These are phyloP conservation scores for Clonostachys rhizophaga DNA, from an alignment of 2,329 filamentous ascomycete species.

Conservation along the genomic window DNA sequence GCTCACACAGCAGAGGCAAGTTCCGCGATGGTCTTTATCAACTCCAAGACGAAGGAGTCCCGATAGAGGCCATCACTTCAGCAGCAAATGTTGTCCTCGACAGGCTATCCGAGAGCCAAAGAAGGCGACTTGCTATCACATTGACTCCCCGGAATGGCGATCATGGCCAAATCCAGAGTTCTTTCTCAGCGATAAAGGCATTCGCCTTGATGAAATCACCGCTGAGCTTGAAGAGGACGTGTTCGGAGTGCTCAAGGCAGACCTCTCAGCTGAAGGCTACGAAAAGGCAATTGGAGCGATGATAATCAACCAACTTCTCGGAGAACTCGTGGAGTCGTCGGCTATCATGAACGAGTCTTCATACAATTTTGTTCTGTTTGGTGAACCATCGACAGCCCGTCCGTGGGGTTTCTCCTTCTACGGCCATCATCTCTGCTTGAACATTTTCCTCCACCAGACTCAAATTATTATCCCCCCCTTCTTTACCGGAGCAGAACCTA, in stretches of 20 bases:
- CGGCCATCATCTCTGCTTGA: conserved; percentile 74
- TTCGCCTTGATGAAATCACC: conserved; percentile 60
- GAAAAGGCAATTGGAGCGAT: conserved; percentile 64
- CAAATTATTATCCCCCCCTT: conserved; percentile 69
- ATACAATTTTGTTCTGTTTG: conserved; percentile 71
- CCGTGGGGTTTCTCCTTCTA: conserved; percentile 75
- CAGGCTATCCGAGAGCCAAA: conserved; percentile 42
- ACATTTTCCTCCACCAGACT: conserved; percentile 59
- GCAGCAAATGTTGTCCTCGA: conserved; percentile 40
- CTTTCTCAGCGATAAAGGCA: conserved; percentile 61
- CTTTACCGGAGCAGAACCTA: conserved; percentile 79
- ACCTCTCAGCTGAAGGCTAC: conserved; percentile 67
- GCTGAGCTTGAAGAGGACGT: conserved; percentile 38
- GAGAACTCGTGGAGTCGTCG: conserved; percentile 57
- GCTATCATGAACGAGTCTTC: conserved; percentile 68
- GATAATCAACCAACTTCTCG: conserved; percentile 72
- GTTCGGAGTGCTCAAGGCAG: conserved; percentile 49
- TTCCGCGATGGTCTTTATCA: conserved; percentile 51
- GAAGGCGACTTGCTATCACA: conserved; percentile 47
- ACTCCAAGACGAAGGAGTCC: conserved; percentile 59
- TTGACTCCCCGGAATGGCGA: conserved; percentile 69
- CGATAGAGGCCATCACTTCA: conserved; percentile 50
- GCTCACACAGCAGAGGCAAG: conserved; percentile 25
- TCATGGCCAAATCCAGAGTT: conserved; percentile 72
- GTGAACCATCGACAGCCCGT: conserved; percentile 40